A percentile compares a stretch with the other conserved stretches of the same genome.
Conservation (phyloP, 768 basidiomycete genomes). For the Podaxis sp. region DNA sequence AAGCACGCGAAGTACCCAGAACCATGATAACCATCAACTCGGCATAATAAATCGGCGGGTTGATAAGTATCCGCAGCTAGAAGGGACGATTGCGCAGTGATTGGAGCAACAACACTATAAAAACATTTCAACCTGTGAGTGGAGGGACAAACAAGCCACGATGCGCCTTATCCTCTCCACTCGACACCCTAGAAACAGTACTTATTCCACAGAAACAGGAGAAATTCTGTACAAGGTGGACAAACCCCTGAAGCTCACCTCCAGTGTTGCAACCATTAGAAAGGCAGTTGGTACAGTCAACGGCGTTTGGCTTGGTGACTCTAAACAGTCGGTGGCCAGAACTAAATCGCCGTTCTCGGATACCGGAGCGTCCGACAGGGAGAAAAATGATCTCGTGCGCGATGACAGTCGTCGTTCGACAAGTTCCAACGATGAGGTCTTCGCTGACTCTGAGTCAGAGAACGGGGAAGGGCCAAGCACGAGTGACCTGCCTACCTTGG, state of each 20-base stretch:
- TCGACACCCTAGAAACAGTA: conserved; percentile 19
- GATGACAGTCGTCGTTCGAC: neutral
- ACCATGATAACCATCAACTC: too few species aligned
- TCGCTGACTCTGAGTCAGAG: conserved; percentile 2
- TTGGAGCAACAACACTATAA: neutral
- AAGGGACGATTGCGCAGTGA: neutral
- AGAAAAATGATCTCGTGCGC: neutral
- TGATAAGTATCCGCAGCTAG: too few species aligned
- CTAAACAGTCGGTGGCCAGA: neutral
- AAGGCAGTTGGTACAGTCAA: conserved; percentile 10
- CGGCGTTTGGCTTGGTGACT: conserved; percentile 3
- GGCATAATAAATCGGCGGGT: too few species aligned
- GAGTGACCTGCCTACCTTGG: neutral
- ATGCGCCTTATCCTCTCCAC: conserved; percentile 25
- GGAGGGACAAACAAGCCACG: neutral
- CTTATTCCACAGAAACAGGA: conserved; percentile 21
- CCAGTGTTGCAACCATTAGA: conserved; percentile 16
- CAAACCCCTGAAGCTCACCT: conserved; percentile 9
- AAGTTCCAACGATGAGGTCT: neutral
- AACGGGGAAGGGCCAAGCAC: neutral
- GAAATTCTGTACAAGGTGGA: conserved; percentile 22
- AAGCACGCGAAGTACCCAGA: too few species aligned
- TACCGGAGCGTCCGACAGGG: neutral
- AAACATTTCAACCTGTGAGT: conserved; percentile 15
- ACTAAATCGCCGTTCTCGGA: neutral